A percentile compares a stretch with the other conserved stretches of the same genome.
Evolutionary conservation across 257 asterid species (phyloP).

Genomic region (Solanum boliviense): DNA sequence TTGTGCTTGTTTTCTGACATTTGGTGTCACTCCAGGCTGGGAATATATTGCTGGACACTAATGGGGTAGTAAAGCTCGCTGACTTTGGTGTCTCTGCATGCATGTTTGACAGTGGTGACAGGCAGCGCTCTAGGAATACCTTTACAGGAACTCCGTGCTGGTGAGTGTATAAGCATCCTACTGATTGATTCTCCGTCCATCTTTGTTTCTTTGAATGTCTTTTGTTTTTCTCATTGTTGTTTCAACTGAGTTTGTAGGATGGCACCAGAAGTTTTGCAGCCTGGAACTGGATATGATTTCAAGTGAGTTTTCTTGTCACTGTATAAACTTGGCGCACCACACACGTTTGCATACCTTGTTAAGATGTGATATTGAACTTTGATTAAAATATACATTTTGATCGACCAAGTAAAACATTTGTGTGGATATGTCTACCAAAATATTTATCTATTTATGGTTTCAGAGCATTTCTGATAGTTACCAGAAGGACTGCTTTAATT

Average conservation of each 20-base stretch:
- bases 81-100: conserved; percentile 98
- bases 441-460: background rate
- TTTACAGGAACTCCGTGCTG: conserved; percentile 99
- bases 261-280: conserved; percentile 99
- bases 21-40: conserved; percentile 64
- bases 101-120: conserved; percentile 95
- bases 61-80: conserved; percentile 89
- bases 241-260: conserved; percentile 45
- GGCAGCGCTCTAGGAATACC: conserved; percentile 94
- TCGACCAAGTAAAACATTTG: background rate
- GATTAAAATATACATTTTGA: background rate
- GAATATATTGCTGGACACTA: conserved; percentile 76
- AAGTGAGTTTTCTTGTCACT: conserved; percentile 46
- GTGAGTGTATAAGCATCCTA: conserved; percentile 23
- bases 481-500: background rate
- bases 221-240: conserved; percentile 3
- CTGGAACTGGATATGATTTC: conserved; percentile 96
- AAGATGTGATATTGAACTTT: background rate
- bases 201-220: background rate
- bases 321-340: background rate
- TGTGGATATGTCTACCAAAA: background rate
- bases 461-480: background rate
- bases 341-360: background rate
- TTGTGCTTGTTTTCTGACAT: conserved; percentile 1
- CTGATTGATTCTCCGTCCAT: background rate